A percentile compares a stretch with the other conserved stretches of the same genome.
These are phyloP conservation scores for Sapria himalayana DNA, from an alignment of 345 rosid genomes.

Conservation along the genomic window DNA sequence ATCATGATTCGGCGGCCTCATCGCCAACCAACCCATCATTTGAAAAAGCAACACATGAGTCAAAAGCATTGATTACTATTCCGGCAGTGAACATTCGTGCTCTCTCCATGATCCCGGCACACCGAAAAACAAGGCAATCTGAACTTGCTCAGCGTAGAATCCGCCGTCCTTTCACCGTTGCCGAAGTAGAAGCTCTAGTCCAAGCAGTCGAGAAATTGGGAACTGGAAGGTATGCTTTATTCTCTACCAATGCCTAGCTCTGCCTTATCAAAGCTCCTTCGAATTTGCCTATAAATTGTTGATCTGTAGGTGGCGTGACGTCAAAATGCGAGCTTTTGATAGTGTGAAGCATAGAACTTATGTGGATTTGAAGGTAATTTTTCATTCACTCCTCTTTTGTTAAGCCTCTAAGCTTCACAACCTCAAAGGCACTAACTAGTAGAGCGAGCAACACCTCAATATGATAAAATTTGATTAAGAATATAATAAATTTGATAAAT, in stretches of 20 bases:
- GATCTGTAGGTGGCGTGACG: slow-evolving; percentile 68
- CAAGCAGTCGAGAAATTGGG: slow-evolving; percentile 82
- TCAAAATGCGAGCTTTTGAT: slow-evolving; percentile 52
- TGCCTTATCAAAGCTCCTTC: not conserved
- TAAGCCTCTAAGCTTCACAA: too few relatives aligned
- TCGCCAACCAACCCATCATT: slow-evolving; percentile 19
- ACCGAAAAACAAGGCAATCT: slow-evolving; percentile 41
- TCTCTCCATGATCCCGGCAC: slow-evolving; percentile 46
- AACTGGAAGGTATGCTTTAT: slow-evolving; percentile 63
- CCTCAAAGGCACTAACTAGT: too few relatives aligned
- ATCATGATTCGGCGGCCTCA: slow-evolving; percentile 25
- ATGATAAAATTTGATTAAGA: too few relatives aligned
- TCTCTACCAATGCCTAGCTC: not conserved
- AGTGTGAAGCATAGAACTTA: slow-evolving; percentile 59
- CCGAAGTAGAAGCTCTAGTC: slow-evolving; percentile 90
- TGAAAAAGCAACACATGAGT: slow-evolving; percentile 31
- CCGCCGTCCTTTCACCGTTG: slow-evolving; percentile 89
- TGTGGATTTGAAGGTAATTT: slow-evolving; percentile 60
- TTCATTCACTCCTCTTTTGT: not conserved
- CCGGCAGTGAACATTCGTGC: slow-evolving; percentile 28
- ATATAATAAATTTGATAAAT: too few relatives aligned
- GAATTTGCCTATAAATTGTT: slow-evolving; percentile 3
- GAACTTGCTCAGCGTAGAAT: slow-evolving; percentile 80
- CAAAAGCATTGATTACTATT: slow-evolving; percentile 52
- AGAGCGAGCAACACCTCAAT: too few relatives aligned